These are phyloP conservation scores for Gonapodya sp. DNA, from an alignment of 192 early-diverging fungal species.

Conservation along the genomic window DNA sequence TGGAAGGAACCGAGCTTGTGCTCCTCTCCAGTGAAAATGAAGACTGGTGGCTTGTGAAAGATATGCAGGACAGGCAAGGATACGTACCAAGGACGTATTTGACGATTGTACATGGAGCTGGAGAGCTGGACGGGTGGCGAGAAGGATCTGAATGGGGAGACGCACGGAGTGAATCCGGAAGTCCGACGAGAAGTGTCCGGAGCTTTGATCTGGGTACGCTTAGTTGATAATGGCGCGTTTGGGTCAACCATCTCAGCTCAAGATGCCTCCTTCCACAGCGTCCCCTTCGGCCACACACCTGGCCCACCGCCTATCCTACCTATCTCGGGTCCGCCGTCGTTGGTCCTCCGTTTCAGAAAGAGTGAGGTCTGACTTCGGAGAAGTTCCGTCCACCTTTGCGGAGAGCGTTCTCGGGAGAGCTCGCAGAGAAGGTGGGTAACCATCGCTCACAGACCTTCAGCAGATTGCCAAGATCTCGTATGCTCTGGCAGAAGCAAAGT, in stretches of 20 bases:
- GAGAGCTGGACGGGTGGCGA: neutral
- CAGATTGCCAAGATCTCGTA: neutral
- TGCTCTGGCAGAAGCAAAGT: no score
- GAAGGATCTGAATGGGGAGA: neutral
- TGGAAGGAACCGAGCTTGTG: neutral
- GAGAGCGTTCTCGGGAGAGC: neutral
- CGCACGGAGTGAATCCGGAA: neutral
- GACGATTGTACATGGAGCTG: neutral
- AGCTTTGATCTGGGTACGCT: neutral
- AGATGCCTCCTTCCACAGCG: neutral
- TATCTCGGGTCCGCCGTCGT: neutral
- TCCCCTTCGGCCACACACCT: neutral
- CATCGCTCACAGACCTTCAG: neutral
- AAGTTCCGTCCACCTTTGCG: neutral
- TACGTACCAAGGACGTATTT: neutral
- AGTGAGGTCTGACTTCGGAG: neutral
- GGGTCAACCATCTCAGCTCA: neutral
- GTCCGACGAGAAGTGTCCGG: neutral
- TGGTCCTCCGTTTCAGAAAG: neutral
- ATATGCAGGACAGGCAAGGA: neutral
- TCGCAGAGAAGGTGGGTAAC: neutral
- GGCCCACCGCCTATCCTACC: neutral
- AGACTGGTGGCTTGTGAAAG: neutral
- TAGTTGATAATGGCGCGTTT: neutral
- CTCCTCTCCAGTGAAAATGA: neutral